phyloP scores from a whole-genome alignment of 176 grass and related monocot genomes.

The Oryza longistaminata region DNA sequence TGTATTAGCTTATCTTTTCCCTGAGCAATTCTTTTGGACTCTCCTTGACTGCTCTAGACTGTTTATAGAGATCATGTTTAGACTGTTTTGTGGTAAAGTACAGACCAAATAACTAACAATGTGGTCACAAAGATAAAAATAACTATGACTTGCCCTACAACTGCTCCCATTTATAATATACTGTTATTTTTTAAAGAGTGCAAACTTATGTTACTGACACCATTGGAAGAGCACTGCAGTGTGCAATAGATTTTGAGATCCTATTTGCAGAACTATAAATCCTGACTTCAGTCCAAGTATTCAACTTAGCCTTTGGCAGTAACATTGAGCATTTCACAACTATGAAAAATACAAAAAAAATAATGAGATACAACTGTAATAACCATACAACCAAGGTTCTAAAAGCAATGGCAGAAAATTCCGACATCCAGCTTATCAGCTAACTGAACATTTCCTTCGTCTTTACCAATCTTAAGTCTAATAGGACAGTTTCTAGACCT shows the following conservation, averaged over 20 bases:
- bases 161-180: not conserved
- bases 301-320: not conserved
- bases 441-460: not conserved
- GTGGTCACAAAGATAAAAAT: not conserved
- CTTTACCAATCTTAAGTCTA: not conserved
- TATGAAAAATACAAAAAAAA: not conserved
- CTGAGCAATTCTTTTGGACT: not conserved
- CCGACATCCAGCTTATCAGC: not conserved
- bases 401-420: not conserved
- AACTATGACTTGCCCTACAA: not conserved
- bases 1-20: not conserved
- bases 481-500: not conserved
- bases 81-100: not conserved
- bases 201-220: not conserved
- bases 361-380: constrained; percentile 1
- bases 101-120: not conserved
- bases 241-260: not conserved
- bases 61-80: not conserved
- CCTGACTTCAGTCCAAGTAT: not conserved
- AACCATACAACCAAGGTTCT: not conserved
- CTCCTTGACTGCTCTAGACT: not conserved
- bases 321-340: not conserved
- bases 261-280: not conserved
- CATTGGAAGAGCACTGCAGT: not conserved
- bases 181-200: not conserved